Conservation (phyloP, 371 early-diverging fungal species). For the Homolaphlyctis polyrhiza region DNA sequence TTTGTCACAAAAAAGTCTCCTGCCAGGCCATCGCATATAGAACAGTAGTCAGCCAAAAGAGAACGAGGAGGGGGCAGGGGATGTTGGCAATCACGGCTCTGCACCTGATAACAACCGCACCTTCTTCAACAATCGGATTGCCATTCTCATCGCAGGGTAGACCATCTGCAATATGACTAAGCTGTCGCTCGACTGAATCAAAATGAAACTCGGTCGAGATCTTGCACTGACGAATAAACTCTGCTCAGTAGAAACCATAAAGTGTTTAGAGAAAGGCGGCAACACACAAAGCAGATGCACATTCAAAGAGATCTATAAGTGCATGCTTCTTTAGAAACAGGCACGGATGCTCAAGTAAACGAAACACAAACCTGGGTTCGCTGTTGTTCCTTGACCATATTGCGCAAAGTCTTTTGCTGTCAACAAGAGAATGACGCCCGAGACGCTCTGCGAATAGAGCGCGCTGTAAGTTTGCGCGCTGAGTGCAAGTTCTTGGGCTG, state of each 20-base stretch:
- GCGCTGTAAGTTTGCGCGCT: constrained; percentile 67
- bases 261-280: no score
- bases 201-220: constrained; percentile 76
- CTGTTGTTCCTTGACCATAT: constrained; percentile 46
- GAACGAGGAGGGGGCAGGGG: no score
- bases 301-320: no score
- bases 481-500: constrained; percentile 40
- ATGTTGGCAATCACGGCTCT: no score
- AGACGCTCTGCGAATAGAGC: constrained; percentile 61
- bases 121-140: constrained; percentile 33
- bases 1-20: constrained; percentile 72
- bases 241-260: no score
- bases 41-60: no score
- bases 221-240: constrained; percentile 60
- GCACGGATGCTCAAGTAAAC: no score
- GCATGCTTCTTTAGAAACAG: no score
- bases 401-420: constrained; percentile 45
- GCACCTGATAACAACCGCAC: no score
- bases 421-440: constrained; percentile 60
- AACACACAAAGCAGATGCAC: no score
- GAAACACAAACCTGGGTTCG: constrained; percentile 51
- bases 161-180: constrained; percentile 50
- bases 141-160: constrained; percentile 30
- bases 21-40: no score
- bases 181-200: constrained; percentile 60